A percentile compares a stretch with the other conserved stretches of the same genome.
Evolutionary conservation across 495 filamentous ascomycete genomes (phyloP).

Genomic region (Neurospora tetrasperma): DNA sequence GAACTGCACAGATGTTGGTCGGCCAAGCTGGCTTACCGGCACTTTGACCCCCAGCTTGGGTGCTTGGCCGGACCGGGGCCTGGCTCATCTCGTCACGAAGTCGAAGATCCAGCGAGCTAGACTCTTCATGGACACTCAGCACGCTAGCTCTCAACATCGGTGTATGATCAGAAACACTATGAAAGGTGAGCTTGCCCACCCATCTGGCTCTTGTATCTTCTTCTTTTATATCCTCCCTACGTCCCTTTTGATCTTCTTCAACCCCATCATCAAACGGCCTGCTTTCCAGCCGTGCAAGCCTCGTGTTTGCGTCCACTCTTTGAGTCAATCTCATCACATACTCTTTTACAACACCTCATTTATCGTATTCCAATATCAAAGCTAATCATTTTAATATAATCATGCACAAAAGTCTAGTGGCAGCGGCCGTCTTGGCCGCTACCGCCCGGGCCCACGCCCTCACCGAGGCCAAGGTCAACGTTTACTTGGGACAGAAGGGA

Average conservation of each 20-base stretch:
- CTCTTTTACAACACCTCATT: slow-evolving; percentile 14
- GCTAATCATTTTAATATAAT: background rate
- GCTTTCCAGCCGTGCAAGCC: slow-evolving; percentile 29
- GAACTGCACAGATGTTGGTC: background rate
- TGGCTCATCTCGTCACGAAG: background rate
- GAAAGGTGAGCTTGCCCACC: slow-evolving; percentile 11
- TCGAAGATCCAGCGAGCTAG: background rate
- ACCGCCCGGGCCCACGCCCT: slow-evolving; percentile 17
- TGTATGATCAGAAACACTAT: slow-evolving; percentile 4
- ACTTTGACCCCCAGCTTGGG: background rate
- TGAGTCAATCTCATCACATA: slow-evolving; percentile 19
- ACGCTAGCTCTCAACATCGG: background rate
- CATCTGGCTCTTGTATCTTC: slow-evolving; percentile 4
- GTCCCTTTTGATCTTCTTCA: slow-evolving; percentile 15
- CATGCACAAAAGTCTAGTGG: slow-evolving; percentile 17
- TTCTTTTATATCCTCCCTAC: slow-evolving; percentile 7
- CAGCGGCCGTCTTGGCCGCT: slow-evolving; percentile 24
- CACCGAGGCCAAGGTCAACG: slow-evolving; percentile 17
- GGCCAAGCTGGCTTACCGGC: background rate
- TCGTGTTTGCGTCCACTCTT: slow-evolving; percentile 41
- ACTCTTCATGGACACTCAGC: background rate
- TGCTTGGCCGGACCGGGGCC: background rate
- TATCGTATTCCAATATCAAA: slow-evolving; percentile 8
- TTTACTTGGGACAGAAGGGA: slow-evolving; percentile 29
- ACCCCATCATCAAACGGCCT: slow-evolving; percentile 26